Conservation (phyloP, 495 filamentous ascomycete genomes). For the Darksidea phi region DNA sequence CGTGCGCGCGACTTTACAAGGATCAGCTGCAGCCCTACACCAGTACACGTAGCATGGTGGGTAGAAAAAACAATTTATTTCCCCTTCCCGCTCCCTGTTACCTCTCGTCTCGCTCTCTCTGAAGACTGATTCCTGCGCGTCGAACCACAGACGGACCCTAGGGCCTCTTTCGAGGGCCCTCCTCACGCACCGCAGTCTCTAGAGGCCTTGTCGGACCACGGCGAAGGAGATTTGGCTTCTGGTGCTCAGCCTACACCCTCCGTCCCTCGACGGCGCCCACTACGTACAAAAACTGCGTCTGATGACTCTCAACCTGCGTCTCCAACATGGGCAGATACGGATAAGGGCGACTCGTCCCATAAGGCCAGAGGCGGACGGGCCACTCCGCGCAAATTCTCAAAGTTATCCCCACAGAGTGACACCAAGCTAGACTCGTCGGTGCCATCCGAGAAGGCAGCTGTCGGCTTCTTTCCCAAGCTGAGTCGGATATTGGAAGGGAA, state of each 20-base stretch:
- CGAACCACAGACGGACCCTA: constrained; percentile 29
- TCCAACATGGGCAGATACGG: constrained; percentile 22
- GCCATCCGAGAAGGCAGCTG: constrained; percentile 15
- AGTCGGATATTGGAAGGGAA: constrained; percentile 39
- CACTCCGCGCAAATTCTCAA: constrained; percentile 10
- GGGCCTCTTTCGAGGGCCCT: constrained; percentile 24
- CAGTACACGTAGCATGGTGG: constrained; percentile 34
- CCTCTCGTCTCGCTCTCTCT: background rate
- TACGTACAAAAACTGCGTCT: constrained; percentile 11
- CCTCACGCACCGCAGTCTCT: constrained; percentile 4
- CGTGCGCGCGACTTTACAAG: constrained; percentile 24
- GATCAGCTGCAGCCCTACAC: constrained; percentile 13
- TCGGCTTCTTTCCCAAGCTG: constrained; percentile 40
- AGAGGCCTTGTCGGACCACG: constrained; percentile 1
- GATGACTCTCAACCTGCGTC: constrained; percentile 14
- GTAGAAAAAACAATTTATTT: constrained; percentile 23
- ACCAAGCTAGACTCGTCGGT: constrained; percentile 2
- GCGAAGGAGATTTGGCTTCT: background rate
- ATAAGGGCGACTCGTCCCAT: constrained; percentile 22
- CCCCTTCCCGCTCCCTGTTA: background rate
- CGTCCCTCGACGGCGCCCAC: constrained; percentile 15
- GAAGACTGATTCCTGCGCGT: constrained; percentile 9
- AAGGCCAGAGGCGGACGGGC: constrained; percentile 14
- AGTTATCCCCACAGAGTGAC: background rate
- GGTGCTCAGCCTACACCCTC: constrained; percentile 3